A percentile compares a stretch with the other conserved stretches of the same genome.
phyloP scores from a whole-genome alignment of 495 filamentous ascomycete genomes.

The Alectoria sarmentosa region DNA sequence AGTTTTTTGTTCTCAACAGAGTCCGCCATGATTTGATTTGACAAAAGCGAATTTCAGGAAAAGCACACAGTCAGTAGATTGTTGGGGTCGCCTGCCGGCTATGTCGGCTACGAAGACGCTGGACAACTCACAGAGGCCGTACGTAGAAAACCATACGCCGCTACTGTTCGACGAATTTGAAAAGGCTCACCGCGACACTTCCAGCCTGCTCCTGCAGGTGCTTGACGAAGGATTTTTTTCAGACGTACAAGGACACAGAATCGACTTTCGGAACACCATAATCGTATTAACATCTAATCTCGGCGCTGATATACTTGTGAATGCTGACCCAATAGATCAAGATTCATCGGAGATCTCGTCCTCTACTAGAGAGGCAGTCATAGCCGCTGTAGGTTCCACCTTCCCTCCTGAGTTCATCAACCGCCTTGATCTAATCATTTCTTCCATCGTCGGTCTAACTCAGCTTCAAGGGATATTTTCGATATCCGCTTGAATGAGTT shows the following conservation, averaged over 20 bases:
- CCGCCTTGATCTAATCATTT: constrained; percentile 95
- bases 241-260: constrained; percentile 89
- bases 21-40: constrained; percentile 82
- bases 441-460: constrained; percentile 73
- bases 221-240: constrained; percentile 96
- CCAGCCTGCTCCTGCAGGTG: constrained; percentile 86
- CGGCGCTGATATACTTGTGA: constrained; percentile 45
- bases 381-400: constrained; percentile 72
- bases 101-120: constrained; percentile 95
- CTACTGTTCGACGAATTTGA: constrained; percentile 96
- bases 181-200: constrained; percentile 94
- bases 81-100: constrained; percentile 88
- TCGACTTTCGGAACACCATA: constrained; percentile 93
- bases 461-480: constrained; percentile 83
- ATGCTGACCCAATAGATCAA: constrained; percentile 36
- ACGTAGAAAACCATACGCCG: constrained; percentile 89
- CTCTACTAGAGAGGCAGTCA: constrained; percentile 66
- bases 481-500: constrained; percentile 86
- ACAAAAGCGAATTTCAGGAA: constrained; percentile 98
- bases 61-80: constrained; percentile 92
- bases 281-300: constrained; percentile 96
- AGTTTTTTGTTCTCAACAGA: constrained; percentile 89
- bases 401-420: constrained; percentile 96
- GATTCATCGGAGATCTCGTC: constrained; percentile 53
- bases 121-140: constrained; percentile 96